Evolutionary conservation across 129 eudicot species (phyloP).

Genomic region (Deinandra increscens): DNA sequence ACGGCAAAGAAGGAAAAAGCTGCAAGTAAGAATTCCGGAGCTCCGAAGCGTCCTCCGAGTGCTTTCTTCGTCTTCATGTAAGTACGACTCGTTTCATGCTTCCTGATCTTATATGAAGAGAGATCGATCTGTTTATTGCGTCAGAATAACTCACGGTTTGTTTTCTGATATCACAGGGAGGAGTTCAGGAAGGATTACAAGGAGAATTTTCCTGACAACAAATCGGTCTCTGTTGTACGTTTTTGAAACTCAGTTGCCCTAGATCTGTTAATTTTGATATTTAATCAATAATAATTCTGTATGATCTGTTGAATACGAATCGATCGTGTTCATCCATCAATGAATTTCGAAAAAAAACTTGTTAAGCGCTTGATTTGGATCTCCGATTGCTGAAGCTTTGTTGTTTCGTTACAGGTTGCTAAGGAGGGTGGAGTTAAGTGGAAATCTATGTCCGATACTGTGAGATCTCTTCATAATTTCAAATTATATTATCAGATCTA

Average conservation of each 20-base stretch:
- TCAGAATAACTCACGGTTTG: not conserved
- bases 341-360: not conserved
- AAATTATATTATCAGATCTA: not conserved
- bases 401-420: slow-evolving; percentile 35
- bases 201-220: slow-evolving; percentile 57
- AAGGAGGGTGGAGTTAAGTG: slow-evolving; percentile 48
- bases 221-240: slow-evolving; percentile 38
- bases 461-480: slow-evolving; percentile 32
- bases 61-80: slow-evolving; percentile 62
- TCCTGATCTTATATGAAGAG: slow-evolving; percentile 5
- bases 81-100: not conserved
- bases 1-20: slow-evolving; percentile 33
- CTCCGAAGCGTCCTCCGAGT: slow-evolving; percentile 51
- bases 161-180: slow-evolving; percentile 35
- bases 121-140: slow-evolving; percentile 16
- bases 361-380: not conserved
- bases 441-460: slow-evolving; percentile 47
- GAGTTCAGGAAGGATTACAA: slow-evolving; percentile 46
- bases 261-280: not conserved
- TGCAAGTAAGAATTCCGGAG: slow-evolving; percentile 35
- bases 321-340: not conserved
- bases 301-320: not conserved
- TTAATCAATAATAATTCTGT: not conserved
- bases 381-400: slow-evolving; percentile 1
- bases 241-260: not conserved